A percentile compares a stretch with the other conserved stretches of the same genome.
phyloP scores from a whole-genome alignment of 305 asterid genomes.

The Solanum aculeatissimum region DNA sequence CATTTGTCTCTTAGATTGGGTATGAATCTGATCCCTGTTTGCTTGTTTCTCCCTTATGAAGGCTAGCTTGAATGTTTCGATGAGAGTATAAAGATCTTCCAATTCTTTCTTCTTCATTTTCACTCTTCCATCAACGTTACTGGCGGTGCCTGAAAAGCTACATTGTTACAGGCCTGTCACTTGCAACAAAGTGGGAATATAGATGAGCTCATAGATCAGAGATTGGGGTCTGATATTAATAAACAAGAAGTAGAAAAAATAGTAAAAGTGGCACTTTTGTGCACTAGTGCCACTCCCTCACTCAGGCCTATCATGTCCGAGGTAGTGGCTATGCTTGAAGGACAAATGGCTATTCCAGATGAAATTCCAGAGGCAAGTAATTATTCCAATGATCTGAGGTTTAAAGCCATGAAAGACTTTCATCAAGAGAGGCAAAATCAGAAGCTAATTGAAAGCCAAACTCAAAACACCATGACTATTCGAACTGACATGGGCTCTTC shows the following conservation, averaged over 20 bases:
- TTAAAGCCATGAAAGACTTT: conserved; percentile 69
- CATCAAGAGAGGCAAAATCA: conserved; percentile 39
- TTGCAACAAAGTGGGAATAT: conserved; percentile 46
- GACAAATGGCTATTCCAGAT: conserved; percentile 41
- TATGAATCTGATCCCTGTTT: conserved; percentile 9
- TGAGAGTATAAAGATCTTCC: not conserved
- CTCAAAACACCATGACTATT: not conserved
- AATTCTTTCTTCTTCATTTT: not conserved
- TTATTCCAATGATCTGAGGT: conserved; percentile 51
- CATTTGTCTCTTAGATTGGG: conserved; percentile 88
- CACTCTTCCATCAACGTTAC: not conserved
- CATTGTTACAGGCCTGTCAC: conserved; percentile 52
- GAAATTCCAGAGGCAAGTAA: conserved; percentile 34
- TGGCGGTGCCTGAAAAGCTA: not conserved
- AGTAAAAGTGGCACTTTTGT: conserved; percentile 61
- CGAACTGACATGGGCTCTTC: not conserved
- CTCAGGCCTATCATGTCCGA: conserved; percentile 82
- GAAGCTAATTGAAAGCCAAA: not conserved
- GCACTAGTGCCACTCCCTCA: conserved; percentile 74
- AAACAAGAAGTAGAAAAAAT: conserved; percentile 45
- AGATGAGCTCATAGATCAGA: conserved; percentile 51
- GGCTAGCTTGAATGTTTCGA: not conserved
- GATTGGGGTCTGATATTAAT: conserved; percentile 25
- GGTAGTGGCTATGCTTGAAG: conserved; percentile 83
- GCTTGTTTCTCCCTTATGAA: not conserved